Percentiles rank a stretch among this genome's conserved stretches.
Conservation (phyloP, 2,329 filamentous ascomycete species). For the Penicillium sp. region DNA sequence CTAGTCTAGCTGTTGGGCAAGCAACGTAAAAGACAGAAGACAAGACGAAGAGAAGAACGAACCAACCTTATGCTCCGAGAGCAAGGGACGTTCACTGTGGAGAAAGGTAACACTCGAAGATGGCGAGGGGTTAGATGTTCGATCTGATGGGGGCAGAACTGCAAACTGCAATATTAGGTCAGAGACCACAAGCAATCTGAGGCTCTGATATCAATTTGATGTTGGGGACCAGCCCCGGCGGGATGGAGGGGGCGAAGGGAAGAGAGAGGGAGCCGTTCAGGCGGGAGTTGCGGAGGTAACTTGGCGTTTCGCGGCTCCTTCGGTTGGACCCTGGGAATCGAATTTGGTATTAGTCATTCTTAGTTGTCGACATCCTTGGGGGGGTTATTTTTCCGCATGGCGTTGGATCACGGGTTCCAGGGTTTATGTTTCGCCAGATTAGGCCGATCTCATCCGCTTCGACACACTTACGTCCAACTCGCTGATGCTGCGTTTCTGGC, state of each 20-base stretch:
- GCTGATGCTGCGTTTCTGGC: constrained; percentile 35
- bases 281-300: constrained; percentile 29
- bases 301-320: constrained; percentile 29
- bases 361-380: constrained; percentile 17
- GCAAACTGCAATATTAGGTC: constrained; percentile 15
- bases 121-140: constrained; percentile 3
- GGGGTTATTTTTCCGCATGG: constrained; percentile 6
- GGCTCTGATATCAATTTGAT: constrained; percentile 4
- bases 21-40: constrained; percentile 14
- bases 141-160: constrained; percentile 12
- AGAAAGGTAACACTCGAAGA: constrained; percentile 13
- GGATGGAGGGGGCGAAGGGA: constrained; percentile 7
- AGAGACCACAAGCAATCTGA: constrained; percentile 12
- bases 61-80: constrained; percentile 32
- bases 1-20: constrained; percentile 9
- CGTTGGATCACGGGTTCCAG: constrained; percentile 18
- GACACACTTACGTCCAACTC: constrained; percentile 38
- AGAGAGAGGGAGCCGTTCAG: constrained; percentile 16
- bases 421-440: constrained; percentile 19
- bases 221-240: constrained; percentile 28
- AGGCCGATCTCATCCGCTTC: constrained; percentile 21
- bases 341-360: constrained; percentile 29
- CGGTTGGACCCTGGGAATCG: constrained; percentile 21
- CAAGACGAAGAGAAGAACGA: constrained; percentile 14
- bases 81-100: constrained; percentile 13